Conservation (phyloP, 1,139 yeast genomes). For the Pichia cactophila region DNA sequence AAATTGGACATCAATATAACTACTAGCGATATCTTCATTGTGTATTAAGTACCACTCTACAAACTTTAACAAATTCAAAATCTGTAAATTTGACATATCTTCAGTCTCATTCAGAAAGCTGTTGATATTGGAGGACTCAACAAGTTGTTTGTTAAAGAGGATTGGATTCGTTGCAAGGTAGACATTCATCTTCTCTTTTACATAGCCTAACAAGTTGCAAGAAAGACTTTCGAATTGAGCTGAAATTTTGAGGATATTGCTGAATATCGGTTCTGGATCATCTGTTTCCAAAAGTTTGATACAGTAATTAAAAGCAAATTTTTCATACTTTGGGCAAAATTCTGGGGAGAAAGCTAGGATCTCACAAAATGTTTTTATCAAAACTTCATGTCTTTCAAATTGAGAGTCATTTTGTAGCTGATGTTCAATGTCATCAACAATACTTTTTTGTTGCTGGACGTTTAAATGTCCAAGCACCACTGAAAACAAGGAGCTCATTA, state of each 20-base stretch:
- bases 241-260: constrained; percentile 14
- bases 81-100: constrained; percentile 6
- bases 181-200: constrained; percentile 4
- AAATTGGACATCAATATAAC: constrained; percentile 1
- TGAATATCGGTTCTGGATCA: constrained; percentile 3
- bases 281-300: constrained; percentile 6
- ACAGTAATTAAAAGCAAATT: constrained; percentile 25
- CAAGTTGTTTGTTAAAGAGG: constrained; percentile 12
- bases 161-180: constrained; percentile 13
- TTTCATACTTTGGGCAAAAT: constrained; percentile 22
- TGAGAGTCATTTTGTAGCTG: constrained; percentile 1
- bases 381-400: constrained; percentile 3
- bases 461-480: constrained; percentile 14
- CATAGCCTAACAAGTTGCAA: constrained; percentile 7
- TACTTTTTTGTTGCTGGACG: constrained; percentile 19
- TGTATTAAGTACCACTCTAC: constrained; percentile 20
- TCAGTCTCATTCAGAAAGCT: neutral
- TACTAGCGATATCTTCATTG: constrained; percentile 9
- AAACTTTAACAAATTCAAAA: constrained; percentile 15
- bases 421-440: constrained; percentile 8
- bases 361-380: constrained; percentile 32
- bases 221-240: constrained; percentile 9
- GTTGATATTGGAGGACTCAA: neutral
- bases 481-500: constrained; percentile 8
- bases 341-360: constrained; percentile 29